Conservation (phyloP, 2,329 filamentous ascomycete species). For the Alternaria alternata region DNA sequence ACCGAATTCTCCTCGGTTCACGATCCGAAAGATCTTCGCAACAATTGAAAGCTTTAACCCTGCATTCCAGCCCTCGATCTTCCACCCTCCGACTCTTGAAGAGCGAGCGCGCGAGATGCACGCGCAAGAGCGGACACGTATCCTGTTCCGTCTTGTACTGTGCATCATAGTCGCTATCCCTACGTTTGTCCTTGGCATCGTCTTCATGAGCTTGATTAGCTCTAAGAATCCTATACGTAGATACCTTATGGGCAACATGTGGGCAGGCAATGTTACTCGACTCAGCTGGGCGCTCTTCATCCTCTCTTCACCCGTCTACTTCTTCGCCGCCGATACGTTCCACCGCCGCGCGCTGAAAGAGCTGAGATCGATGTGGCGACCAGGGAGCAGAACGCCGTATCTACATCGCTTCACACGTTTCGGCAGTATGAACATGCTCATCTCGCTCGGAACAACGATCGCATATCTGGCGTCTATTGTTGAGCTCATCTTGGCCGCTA, state of each 20-base stretch:
- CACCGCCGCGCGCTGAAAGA: conserved; percentile 82
- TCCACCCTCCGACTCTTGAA: conserved; percentile 83
- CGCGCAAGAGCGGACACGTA: conserved; percentile 70
- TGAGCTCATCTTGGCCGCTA: conserved; percentile 70
- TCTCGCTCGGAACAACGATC: conserved; percentile 86
- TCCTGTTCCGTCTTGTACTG: conserved; percentile 75
- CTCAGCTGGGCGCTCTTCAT: conserved; percentile 82
- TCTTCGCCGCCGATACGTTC: conserved; percentile 86
- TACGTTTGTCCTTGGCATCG: conserved; percentile 85
- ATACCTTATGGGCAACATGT: conserved; percentile 75
- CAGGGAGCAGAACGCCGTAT: conserved; percentile 74
- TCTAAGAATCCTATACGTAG: conserved; percentile 64
- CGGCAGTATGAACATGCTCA: conserved; percentile 95
- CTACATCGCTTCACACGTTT: conserved; percentile 86
- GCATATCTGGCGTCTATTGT: conserved; percentile 85
- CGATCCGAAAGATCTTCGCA: conserved; percentile 75
- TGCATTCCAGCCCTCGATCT: conserved; percentile 72
- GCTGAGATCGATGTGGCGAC: conserved; percentile 78
- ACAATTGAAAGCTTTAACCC: conserved; percentile 72
- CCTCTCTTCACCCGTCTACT: conserved; percentile 84
- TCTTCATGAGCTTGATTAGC: conserved; percentile 86
- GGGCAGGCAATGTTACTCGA: conserved; percentile 73
- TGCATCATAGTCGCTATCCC: conserved; percentile 77
- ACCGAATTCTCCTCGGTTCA: conserved; percentile 73
- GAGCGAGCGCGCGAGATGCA: conserved; percentile 80